Base-by-base conservation (phyloP, 441 rosid species). In the Adansonia rubrostipa region DNA sequence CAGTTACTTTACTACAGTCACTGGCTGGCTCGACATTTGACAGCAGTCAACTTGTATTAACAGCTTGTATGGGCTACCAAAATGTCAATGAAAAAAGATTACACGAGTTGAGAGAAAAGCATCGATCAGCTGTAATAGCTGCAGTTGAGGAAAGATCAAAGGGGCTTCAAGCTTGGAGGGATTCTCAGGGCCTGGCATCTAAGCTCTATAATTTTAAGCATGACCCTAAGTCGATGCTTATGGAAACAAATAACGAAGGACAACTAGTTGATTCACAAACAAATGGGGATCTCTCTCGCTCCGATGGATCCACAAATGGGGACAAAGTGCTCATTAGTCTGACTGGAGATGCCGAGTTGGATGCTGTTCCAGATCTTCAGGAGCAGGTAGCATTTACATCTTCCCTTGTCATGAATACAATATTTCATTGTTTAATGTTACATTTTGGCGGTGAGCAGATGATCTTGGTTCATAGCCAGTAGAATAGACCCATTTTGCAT, bases 21-120 rank as follows among this genome's bases (percentile, higher is more conserved):
- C 82, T 95, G 80, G 85, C 95, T 79, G 99, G 99, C 75, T 97
- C 99, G 64, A 97, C 99, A 78, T 93, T 97, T 90, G 99, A 97
- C 86, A 97, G 98, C 87, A 97, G 99, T 84, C 98, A 94, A 86
- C 99, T 97, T 74, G 99, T 94, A 70, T 81, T 97, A 80, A 94
- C 98, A 79, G 99, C 98, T 84, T 91, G 97, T 86, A 97, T 97
- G 98, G 99, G 98, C 79, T 97, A 86, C 92, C 98, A 91, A 87
- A 97, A 90, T 85, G 97, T 97, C 73, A 86, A 86, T 82, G 98
- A 93, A 86, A 79, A 77, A 65, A 90, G 98, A 86, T 86, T 97
- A 77, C 87, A 83, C 47, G 98, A 90, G 66, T 84, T 94, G 86
- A 90, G 98, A 87, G 89, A 80, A 85, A 97, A 97, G 89, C 98